These are phyloP conservation scores for Pleurotus tuoliensis DNA, from an alignment of 768 basidiomycete species.

Conservation along the genomic window DNA sequence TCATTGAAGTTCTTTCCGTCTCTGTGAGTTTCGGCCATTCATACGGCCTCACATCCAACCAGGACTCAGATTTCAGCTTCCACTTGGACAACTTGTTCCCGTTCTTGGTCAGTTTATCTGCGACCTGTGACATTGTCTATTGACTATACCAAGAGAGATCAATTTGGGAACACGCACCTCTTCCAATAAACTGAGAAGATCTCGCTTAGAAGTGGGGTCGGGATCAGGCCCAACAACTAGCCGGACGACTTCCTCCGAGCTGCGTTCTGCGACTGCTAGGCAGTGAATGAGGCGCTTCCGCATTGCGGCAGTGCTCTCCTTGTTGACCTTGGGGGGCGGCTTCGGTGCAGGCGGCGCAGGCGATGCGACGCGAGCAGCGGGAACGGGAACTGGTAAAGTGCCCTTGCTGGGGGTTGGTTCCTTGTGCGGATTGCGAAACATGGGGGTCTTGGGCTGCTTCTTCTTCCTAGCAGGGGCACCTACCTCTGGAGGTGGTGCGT, in stretches of 20 bases:
- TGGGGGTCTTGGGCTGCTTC: slow-evolving; percentile 21
- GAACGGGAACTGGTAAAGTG: slow-evolving; percentile 22
- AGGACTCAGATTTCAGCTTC: slow-evolving; percentile 51
- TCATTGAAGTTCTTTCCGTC: slow-evolving; percentile 43
- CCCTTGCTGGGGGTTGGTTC: slow-evolving; percentile 23
- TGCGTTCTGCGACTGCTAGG: slow-evolving; percentile 44
- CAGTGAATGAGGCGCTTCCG: slow-evolving; percentile 49
- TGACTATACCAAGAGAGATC: background rate
- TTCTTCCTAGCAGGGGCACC: slow-evolving; percentile 33
- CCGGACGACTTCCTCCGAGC: slow-evolving; percentile 44
- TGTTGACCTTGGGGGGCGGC: slow-evolving; percentile 10
- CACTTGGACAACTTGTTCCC: slow-evolving; percentile 38
- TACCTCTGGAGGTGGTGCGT: slow-evolving; percentile 31
- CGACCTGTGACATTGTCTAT: slow-evolving; percentile 36
- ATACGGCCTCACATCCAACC: slow-evolving; percentile 69
- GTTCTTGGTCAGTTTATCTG: slow-evolving; percentile 38
- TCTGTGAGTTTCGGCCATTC: slow-evolving; percentile 53
- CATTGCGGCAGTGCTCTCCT: slow-evolving; percentile 19
- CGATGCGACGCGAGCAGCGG: slow-evolving; percentile 22
- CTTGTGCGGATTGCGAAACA: slow-evolving; percentile 36
- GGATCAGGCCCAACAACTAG: slow-evolving; percentile 42
- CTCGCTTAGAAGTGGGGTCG: slow-evolving; percentile 29
- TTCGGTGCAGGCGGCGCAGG: slow-evolving; percentile 18
- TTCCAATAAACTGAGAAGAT: slow-evolving; percentile 45
- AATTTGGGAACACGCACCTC: slow-evolving; percentile 34